phyloP scores from a whole-genome alignment of 441 rosid genomes.

The Hura crepitans region DNA sequence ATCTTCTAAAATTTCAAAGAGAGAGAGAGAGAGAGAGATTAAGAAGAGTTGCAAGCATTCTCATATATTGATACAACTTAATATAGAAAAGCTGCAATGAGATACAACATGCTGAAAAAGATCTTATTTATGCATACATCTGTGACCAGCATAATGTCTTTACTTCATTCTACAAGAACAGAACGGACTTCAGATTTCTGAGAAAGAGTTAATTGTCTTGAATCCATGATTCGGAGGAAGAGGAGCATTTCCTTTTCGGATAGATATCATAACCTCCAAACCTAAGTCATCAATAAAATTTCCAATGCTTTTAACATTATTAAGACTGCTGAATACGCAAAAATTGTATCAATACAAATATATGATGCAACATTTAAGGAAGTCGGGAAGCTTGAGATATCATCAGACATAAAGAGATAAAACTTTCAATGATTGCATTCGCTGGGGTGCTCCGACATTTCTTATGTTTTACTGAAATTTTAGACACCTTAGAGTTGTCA shows the following conservation, averaged over 20 bases:
- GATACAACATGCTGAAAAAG: not conserved
- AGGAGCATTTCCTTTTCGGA: constrained; percentile 80
- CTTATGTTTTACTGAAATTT: too few species aligned
- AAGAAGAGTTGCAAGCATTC: not conserved
- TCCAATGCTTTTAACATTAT: constrained; percentile 8
- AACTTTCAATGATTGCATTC: not conserved
- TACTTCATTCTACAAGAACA: constrained; percentile 6
- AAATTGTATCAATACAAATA: not conserved
- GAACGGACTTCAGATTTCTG: constrained; percentile 44
- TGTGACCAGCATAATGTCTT: not conserved
- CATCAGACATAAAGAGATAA: not conserved
- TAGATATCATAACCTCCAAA: constrained; percentile 57
- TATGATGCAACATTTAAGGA: not conserved
- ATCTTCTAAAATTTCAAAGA: too few species aligned
- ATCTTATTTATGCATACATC: constrained; percentile 1
- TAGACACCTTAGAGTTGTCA: too few species aligned
- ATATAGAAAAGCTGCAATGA: not conserved
- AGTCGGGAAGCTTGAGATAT: not conserved
- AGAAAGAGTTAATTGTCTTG: constrained; percentile 64
- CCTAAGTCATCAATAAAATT: constrained; percentile 36
- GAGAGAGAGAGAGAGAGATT: too few species aligned
- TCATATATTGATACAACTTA: not conserved
- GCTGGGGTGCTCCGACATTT: too few species aligned
- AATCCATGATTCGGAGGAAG: constrained; percentile 73
- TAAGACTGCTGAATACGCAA: not conserved